Percentiles rank a stretch among this genome's conserved stretches.
These are phyloP conservation scores for Apophysomyces trapeziformis DNA, from an alignment of 371 early-diverging fungal species.

Conservation along the genomic window DNA sequence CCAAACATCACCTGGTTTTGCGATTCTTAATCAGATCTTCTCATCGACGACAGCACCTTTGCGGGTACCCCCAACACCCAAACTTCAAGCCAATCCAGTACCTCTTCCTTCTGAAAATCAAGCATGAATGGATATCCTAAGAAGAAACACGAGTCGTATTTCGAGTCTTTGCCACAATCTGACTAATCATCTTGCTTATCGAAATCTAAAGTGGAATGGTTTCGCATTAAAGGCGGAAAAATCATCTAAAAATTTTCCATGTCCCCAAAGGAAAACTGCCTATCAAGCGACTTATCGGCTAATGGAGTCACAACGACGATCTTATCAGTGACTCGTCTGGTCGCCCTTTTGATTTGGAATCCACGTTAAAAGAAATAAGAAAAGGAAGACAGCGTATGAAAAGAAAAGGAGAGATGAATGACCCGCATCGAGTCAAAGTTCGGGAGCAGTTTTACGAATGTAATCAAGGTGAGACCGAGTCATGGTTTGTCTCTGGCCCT, in stretches of 20 bases:
- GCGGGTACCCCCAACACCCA: too few relatives aligned
- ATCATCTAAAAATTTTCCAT: neutral
- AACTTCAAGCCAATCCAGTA: too few relatives aligned
- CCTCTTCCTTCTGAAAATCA: too few relatives aligned
- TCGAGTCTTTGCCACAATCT: too few relatives aligned
- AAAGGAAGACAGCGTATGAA: neutral
- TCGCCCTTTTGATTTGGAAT: too few relatives aligned
- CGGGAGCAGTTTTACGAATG: neutral
- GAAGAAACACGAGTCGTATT: too few relatives aligned
- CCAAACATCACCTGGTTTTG: too few relatives aligned
- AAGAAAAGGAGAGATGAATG: neutral
- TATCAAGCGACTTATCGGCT: conserved; percentile 7
- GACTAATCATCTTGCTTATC: too few relatives aligned
- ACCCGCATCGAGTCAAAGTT: neutral
- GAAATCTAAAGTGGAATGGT: too few relatives aligned
- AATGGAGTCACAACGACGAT: conserved; percentile 10
- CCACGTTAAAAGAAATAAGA: neutral
- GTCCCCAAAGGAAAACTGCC: neutral
- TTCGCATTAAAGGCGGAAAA: neutral
- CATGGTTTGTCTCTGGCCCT: neutral
- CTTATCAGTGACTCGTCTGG: conserved; percentile 5
- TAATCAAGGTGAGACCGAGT: neutral
- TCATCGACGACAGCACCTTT: too few relatives aligned
- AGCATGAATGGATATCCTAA: too few relatives aligned
- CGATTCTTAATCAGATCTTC: too few relatives aligned